Evolutionary conservation across 441 rosid species (phyloP).

Genomic region (Gossypium davidsonii): DNA sequence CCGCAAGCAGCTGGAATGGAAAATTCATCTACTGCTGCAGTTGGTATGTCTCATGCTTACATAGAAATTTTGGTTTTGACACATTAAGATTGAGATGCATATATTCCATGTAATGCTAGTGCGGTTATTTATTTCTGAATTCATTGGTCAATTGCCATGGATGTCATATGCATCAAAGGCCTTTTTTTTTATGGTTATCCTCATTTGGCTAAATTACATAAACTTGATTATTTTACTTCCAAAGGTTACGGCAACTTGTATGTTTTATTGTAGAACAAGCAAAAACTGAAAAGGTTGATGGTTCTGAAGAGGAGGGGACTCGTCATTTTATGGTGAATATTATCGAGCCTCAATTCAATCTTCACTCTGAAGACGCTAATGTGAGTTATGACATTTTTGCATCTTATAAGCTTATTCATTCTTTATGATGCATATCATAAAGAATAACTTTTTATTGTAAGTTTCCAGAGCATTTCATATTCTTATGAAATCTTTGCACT

Average conservation of each 20-base stretch:
- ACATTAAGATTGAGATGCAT: not conserved
- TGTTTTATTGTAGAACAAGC: constrained; percentile 31
- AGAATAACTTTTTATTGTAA: not conserved
- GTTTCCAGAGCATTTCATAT: not conserved
- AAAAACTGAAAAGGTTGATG: constrained; percentile 23
- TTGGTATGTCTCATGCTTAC: constrained; percentile 44
- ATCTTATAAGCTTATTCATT: not conserved
- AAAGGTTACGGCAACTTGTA: constrained; percentile 16
- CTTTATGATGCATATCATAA: not conserved
- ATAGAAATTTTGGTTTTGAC: constrained; percentile 1
- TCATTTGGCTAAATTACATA: not conserved
- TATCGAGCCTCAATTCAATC: constrained; percentile 98
- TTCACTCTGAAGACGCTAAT: constrained; percentile 96
- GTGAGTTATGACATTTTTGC: constrained; percentile 44
- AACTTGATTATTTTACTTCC: constrained; percentile 5
- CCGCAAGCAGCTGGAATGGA: constrained; percentile 39
- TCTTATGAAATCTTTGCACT: constrained; percentile 7
- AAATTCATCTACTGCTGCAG: constrained; percentile 38
- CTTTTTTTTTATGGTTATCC: constrained; percentile 9
- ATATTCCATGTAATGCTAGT: not conserved
- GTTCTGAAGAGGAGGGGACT: constrained; percentile 78
- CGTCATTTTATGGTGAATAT: constrained; percentile 95
- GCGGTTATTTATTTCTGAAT: not conserved
- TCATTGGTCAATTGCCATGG: not conserved
- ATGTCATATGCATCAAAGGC: not conserved